Evolutionary conservation across 306 rosid species (phyloP), one percentile per base, ranked within the genome.

Genomic region (Psophocarpus tetragonolobus): DNA sequence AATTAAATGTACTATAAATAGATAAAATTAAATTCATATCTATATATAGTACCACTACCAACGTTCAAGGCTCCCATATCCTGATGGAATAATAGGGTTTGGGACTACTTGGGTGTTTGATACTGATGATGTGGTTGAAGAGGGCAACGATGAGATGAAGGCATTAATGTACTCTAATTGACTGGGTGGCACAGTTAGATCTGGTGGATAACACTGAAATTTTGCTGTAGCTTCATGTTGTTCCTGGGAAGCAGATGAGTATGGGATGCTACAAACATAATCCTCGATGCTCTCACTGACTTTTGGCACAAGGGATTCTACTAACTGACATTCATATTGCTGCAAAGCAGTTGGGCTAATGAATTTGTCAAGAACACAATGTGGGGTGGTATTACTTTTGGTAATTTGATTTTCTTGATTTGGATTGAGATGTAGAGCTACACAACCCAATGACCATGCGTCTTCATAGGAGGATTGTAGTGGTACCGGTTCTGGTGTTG

Each of bases 131-230:
- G 79, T 29, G 38, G 73, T 54, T 53, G 86, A 62, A 36, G 86
- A 47, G 15, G 90, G 85, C 73, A 87, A 35, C 1, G 88, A 81
- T 44, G 90, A 65, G 68, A 86, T 64, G 77, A 91, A 45, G 4
- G 79, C 74, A 50, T 87, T 92, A 57, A 82, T 83, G 73, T 78
- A 80, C 77, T 90, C 91, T 85, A 86, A 35, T 60, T 90, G 90
- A 80, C 74, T 88, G 7, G 48, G 50, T 32, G 42, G 42, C 58
- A 87, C 7, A 33, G 58, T 50, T 68, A 75, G 73, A 82, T 88
- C 81, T 53, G 63, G 82, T 20, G 87, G 74, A 66, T 30, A 67
- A 48, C 78, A 48, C 33, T 86, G 81, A 21, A 64, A 62, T 58
- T 68, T 80, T 54, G 81, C 57, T 35, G 85, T 68, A 50, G 82